Percentiles rank a stretch among this genome's conserved stretches.
These are phyloP conservation scores for Alternaria sp. DNA, from an alignment of 2,329 filamentous ascomycete species.

Conservation along the genomic window DNA sequence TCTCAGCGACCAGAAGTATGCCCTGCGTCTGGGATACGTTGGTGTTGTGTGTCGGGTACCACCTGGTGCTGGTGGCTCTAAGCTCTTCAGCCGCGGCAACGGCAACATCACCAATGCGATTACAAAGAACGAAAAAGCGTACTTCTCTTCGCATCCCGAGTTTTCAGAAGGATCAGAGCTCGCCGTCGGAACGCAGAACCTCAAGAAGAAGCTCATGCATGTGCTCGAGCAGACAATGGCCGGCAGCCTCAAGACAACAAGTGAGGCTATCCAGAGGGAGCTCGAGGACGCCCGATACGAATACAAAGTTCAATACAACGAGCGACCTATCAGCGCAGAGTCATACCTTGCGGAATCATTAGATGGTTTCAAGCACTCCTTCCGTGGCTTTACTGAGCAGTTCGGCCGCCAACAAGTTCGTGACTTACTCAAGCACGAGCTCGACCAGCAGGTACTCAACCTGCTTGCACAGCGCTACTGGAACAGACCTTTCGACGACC, in stretches of 20 bases:
- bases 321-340: constrained; percentile 90
- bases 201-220: constrained; percentile 96
- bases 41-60: constrained; percentile 90
- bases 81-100: constrained; percentile 83
- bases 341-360: constrained; percentile 95
- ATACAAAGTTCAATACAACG: constrained; percentile 99
- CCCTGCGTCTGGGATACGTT: constrained; percentile 92
- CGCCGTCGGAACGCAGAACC: constrained; percentile 79
- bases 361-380: constrained; percentile 96
- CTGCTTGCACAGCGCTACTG: constrained; percentile 92
- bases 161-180: constrained; percentile 78
- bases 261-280: constrained; percentile 91
- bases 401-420: constrained; percentile 92
- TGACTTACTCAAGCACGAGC: constrained; percentile 85
- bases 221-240: constrained; percentile 98
- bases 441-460: constrained; percentile 94
- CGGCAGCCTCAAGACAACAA: constrained; percentile 84
- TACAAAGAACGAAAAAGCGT: constrained; percentile 84
- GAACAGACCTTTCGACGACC: constrained; percentile 92
- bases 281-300: constrained; percentile 97
- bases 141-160: constrained; percentile 84
- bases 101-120: constrained; percentile 82
- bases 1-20: constrained; percentile 88
- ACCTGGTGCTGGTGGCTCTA: constrained; percentile 60
- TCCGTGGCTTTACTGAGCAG: constrained; percentile 88